phyloP scores from a whole-genome alignment of 768 basidiomycete genomes.

The Tylopilus sp. region DNA sequence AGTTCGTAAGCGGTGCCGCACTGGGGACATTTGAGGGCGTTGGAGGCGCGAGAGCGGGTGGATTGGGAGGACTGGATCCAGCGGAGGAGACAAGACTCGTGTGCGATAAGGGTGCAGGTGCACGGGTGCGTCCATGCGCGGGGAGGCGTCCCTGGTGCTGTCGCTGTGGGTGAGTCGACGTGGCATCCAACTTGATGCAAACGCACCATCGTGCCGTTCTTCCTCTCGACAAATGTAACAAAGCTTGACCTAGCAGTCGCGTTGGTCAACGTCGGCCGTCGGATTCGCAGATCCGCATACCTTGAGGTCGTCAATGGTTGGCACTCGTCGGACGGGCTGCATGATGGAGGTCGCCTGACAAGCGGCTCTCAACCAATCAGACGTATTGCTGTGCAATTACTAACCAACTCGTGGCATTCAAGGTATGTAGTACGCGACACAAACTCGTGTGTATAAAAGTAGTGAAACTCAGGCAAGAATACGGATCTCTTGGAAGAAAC shows the following conservation, averaged over 20 bases:
- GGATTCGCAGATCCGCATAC: constrained; percentile 5
- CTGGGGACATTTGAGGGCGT: constrained; percentile 79
- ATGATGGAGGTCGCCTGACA: constrained; percentile 16
- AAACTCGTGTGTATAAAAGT: constrained; percentile 4
- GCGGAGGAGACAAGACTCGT: constrained; percentile 72
- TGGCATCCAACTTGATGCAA: not conserved
- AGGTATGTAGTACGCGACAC: constrained; percentile 18
- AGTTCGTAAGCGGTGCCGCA: constrained; percentile 66
- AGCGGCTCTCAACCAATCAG: no score
- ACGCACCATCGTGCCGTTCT: constrained; percentile 47
- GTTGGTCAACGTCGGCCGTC: not conserved
- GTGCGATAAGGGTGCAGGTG: constrained; percentile 75
- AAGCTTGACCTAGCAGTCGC: constrained; percentile 51
- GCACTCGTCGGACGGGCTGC: constrained; percentile 25
- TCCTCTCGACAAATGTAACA: constrained; percentile 83
- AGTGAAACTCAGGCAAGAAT: not conserved
- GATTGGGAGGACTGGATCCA: constrained; percentile 76
- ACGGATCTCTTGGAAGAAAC: not conserved
- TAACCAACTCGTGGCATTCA: constrained; percentile 15
- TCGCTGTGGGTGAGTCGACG: not conserved
- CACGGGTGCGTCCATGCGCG: constrained; percentile 77
- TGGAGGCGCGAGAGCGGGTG: constrained; percentile 47
- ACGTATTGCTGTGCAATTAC: not conserved
- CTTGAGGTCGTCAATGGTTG: constrained; percentile 35
- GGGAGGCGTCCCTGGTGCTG: constrained; percentile 47